Evolutionary conservation across 2,329 filamentous ascomycete genomes (phyloP).

Genomic region (Colletotrichum limetticola): DNA sequence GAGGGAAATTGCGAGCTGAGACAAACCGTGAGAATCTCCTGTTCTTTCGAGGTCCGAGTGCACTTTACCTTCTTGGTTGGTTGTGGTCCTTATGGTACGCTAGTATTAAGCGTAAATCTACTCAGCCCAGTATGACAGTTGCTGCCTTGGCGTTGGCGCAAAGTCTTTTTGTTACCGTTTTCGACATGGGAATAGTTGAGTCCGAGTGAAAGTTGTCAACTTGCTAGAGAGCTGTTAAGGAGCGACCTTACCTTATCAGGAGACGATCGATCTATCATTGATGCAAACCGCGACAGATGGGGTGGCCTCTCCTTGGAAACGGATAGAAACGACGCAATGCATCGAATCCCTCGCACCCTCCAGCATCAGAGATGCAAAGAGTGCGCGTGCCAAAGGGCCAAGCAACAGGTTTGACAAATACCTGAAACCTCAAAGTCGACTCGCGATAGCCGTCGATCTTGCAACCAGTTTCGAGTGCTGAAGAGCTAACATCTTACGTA

Average conservation of each 20-base stretch:
- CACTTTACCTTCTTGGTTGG: background rate
- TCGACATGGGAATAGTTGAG: background rate
- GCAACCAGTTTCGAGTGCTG: background rate
- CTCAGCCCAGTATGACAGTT: background rate
- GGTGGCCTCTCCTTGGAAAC: background rate
- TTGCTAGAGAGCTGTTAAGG: background rate
- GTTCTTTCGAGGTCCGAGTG: background rate
- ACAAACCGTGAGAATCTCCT: background rate
- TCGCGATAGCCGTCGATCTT: no score
- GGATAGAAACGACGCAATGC: background rate
- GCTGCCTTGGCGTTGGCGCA: background rate
- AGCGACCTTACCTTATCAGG: background rate
- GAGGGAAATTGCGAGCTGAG: background rate
- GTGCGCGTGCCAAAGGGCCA: background rate
- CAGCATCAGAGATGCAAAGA: conserved; percentile 1
- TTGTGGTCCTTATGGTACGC: background rate
- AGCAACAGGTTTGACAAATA: background rate
- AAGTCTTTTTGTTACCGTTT: background rate
- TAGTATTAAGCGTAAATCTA: background rate
- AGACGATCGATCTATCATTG: background rate
- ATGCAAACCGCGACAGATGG: background rate
- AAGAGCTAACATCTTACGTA: background rate
- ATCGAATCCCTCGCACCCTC: background rate
- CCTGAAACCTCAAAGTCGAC: background rate
- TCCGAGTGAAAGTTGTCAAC: background rate